These are phyloP conservation scores for Monosporozyma aquatica DNA, from an alignment of 805 yeast genomes.

Conservation along the genomic window DNA sequence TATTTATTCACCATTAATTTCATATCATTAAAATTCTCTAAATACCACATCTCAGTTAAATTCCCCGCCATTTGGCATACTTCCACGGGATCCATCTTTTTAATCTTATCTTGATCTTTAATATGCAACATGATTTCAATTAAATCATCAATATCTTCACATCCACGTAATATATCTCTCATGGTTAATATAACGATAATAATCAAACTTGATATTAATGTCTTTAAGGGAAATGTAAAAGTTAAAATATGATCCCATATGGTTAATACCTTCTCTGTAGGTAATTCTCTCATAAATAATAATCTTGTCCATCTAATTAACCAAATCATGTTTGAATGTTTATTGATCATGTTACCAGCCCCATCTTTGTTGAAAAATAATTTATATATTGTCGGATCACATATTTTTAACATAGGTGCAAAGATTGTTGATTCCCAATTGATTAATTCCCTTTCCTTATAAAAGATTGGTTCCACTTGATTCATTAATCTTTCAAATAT, in stretches of 20 bases:
- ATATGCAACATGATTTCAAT: slow-evolving; percentile 23
- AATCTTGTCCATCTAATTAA: slow-evolving; percentile 29
- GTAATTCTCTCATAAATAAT: slow-evolving; percentile 25
- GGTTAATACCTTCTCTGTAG: slow-evolving; percentile 14
- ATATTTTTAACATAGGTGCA: slow-evolving; percentile 14
- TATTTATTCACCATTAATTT: slow-evolving; percentile 16
- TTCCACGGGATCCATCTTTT: slow-evolving; percentile 15
- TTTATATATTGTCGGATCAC: slow-evolving; percentile 14
- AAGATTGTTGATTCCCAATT: slow-evolving; percentile 21
- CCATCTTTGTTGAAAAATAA: slow-evolving; percentile 8
- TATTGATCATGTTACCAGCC: slow-evolving; percentile 4
- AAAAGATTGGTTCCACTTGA: slow-evolving; percentile 19
- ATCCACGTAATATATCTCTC: neutral
- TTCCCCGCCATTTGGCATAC: slow-evolving; percentile 23
- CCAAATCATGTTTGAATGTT: slow-evolving; percentile 22
- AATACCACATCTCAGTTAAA: slow-evolving; percentile 21
- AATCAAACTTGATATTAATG: slow-evolving; percentile 18
- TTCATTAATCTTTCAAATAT: slow-evolving; percentile 24
- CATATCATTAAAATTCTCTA: slow-evolving; percentile 17
- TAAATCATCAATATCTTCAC: slow-evolving; percentile 24
- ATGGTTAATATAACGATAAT: slow-evolving; percentile 15
- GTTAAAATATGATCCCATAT: slow-evolving; percentile 29
- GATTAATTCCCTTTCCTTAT: slow-evolving; percentile 19
- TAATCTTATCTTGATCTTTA: slow-evolving; percentile 7
- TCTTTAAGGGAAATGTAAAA: slow-evolving; percentile 16